phyloP scores from a whole-genome alignment of 2,329 filamentous ascomycete genomes.

The Parasarocladium wereldwijsianum region DNA sequence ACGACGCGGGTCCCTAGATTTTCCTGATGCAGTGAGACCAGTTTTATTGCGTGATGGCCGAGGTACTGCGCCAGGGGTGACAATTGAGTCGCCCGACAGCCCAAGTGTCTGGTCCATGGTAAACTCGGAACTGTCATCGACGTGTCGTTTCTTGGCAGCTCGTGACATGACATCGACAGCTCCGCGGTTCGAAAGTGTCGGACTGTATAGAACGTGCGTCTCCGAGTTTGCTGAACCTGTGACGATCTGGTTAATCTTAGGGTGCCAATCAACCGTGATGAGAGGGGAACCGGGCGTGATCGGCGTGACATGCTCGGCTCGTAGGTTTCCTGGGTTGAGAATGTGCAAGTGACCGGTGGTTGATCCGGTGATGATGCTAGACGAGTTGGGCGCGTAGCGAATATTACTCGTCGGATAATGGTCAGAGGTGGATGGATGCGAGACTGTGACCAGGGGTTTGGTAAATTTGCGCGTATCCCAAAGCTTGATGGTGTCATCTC shows the following conservation, averaged over 20 bases:
- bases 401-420: conserved; percentile 80
- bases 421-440: conserved; percentile 68
- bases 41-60: conserved; percentile 34
- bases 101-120: conserved; percentile 74
- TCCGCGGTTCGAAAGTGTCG: conserved; percentile 64
- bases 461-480: conserved; percentile 98
- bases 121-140: conserved; percentile 80
- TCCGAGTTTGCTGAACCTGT: conserved; percentile 86
- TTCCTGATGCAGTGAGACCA: conserved; percentile 65
- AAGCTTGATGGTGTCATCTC: conserved; percentile 83
- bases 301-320: conserved; percentile 69
- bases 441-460: conserved; percentile 63
- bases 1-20: conserved; percentile 61
- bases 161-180: conserved; percentile 84
- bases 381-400: conserved; percentile 70
- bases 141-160: conserved; percentile 84
- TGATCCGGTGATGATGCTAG: conserved; percentile 81
- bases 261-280: conserved; percentile 80
- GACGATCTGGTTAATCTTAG: conserved; percentile 89
- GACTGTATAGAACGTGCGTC: conserved; percentile 82
- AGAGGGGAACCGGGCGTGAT: conserved; percentile 76
- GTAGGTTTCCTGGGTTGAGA: conserved; percentile 81
- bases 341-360: conserved; percentile 78
- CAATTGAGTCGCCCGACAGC: conserved; percentile 68
- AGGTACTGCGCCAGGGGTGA: conserved; percentile 49